Base-by-base conservation (phyloP, 805 yeast species). In the Pichia exigua region DNA sequence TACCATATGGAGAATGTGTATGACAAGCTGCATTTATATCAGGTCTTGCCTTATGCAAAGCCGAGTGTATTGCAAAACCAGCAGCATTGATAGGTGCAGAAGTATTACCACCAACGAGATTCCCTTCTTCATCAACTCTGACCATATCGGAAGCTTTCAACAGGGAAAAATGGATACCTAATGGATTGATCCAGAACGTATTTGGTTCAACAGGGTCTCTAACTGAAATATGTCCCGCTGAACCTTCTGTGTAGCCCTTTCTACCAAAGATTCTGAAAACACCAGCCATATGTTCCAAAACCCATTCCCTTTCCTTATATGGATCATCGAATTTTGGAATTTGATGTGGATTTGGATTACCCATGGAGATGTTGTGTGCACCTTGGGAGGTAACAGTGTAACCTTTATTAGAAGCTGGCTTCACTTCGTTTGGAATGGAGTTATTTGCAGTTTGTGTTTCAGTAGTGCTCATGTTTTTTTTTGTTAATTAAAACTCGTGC, bases 131-230 rank as follows among this genome's bases (percentile, higher is more conserved):
- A 61, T 82, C 85, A 24, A 77, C 78, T 21, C 78, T 80, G 8
- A 83, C 85, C 76, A 83, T 73, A 58, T 82, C 87, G 20, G 78
- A 70, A 28, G 81, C 85, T 57, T 72, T 77, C 62, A 83, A 68
- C 44, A 77, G 62, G 21, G 78, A 74, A 65, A 85, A 88, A 66
- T 88, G 96, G 57, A 74, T 76, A n/a, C 85, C 92, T 56, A 88
- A 71, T 5, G 96, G 96, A 68, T 88, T 88, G 65, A 88, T 86
- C 96, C 96, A 88, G 65, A 88, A 88, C 3, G 92, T 85, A 45
- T 73, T 65, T n/a, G 85, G 85, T 56, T 83, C 81, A 44, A 85
- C 81, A 3, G 96, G 96, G 62, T 88, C 96, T 59, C 94, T 76
- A 13, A 88, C 76, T 10, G 94, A 84, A 52, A 88, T 87, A 64